A percentile compares a stretch with the other conserved stretches of the same genome.
Evolutionary conservation across 352 stramenopile genomes (phyloP).

Genomic region (Globisporangium camurandrum): DNA sequence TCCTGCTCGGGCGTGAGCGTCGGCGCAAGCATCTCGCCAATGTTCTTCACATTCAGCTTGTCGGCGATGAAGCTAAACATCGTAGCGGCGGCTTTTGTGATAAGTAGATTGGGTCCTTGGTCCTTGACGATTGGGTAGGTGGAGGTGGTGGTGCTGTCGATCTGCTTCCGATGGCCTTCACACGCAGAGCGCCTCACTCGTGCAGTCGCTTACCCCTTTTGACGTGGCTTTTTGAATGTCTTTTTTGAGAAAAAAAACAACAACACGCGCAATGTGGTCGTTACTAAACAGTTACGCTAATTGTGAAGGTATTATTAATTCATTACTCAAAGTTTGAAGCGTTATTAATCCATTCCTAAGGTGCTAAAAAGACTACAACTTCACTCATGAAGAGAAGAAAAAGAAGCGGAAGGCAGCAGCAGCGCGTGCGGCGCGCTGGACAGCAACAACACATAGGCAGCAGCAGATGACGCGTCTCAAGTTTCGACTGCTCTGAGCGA

Average conservation of each 20-base stretch:
- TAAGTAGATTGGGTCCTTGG: no score
- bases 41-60: conserved; percentile 86
- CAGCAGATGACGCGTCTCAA: not conserved
- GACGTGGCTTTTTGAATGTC: no score
- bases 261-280: no score
- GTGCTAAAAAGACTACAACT: no score
- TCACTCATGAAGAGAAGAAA: no score
- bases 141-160: not conserved
- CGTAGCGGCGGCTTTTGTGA: not conserved
- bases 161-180: not conserved
- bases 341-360: no score
- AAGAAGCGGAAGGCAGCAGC: conserved; percentile 8
- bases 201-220: no score
- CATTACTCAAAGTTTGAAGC: no score
- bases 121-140: no score
- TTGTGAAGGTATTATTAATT: no score
- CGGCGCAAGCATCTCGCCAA: conserved; percentile 82
- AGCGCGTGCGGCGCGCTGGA: not conserved
- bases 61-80: conserved; percentile 89
- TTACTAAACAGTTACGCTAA: no score
- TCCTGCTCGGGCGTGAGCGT: conserved; percentile 84
- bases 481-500: not conserved
- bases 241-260: no score
- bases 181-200: not conserved
- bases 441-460: not conserved